These are phyloP conservation scores for Oryza officinalis DNA, from an alignment of 176 grass and related monocot species.

Conservation along the genomic window DNA sequence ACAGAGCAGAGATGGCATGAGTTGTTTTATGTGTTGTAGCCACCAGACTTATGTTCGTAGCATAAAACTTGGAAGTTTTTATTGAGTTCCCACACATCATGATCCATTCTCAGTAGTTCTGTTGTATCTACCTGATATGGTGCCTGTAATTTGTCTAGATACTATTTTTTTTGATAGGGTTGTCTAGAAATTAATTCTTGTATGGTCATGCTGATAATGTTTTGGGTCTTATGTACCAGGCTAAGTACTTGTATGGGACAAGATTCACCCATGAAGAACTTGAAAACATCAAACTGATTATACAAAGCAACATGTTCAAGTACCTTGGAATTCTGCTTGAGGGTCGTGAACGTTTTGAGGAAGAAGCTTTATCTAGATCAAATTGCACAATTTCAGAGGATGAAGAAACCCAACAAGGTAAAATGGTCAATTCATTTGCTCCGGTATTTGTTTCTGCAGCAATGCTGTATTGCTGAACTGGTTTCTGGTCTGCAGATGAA, in stretches of 20 bases:
- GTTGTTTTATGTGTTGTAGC: background rate
- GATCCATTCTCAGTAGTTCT: background rate
- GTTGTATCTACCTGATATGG: background rate
- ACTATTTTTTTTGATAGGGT: background rate
- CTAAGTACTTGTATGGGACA: constrained; percentile 78
- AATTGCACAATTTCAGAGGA: constrained; percentile 26
- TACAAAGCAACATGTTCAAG: constrained; percentile 98
- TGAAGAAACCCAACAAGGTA: constrained; percentile 52
- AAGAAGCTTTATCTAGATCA: constrained; percentile 69
- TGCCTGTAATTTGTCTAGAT: background rate
- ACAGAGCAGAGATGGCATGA: background rate
- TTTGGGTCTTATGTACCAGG: constrained; percentile 48
- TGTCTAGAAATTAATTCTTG: background rate
- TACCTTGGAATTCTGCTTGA: constrained; percentile 96
- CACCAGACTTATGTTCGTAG: background rate
- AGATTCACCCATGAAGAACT: constrained; percentile 82
- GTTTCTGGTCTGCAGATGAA: constrained; percentile 56
- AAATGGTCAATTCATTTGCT: constrained; percentile 13
- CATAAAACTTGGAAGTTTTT: background rate
- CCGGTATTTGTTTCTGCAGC: background rate
- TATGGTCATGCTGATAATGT: constrained; percentile 19
- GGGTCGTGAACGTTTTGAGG: constrained; percentile 88
- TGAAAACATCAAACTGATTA: constrained; percentile 90
- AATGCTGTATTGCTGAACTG: background rate
- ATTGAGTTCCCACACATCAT: background rate